phyloP scores from a whole-genome alignment of 148 eudicot species.

The Cornus kousa region DNA sequence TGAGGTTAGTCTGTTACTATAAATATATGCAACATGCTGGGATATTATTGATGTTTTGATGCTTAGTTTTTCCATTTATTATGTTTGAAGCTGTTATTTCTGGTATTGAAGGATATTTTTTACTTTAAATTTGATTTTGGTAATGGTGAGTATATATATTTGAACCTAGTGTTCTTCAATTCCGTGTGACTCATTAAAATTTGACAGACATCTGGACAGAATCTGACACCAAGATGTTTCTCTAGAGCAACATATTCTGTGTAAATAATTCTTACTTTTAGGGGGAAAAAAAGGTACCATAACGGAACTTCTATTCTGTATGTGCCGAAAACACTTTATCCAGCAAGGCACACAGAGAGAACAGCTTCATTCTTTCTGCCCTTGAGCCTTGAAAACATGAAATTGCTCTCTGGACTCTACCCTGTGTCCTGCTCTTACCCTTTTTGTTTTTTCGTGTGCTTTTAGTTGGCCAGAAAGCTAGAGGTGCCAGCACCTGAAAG shows the following conservation, averaged over 20 bases:
- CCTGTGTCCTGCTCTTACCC: too few species aligned
- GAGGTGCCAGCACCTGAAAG: too few species aligned
- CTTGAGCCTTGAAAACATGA: too few species aligned
- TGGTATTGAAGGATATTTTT: neutral
- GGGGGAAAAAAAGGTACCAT: too few species aligned
- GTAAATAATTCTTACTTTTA: neutral
- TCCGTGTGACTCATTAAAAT: neutral
- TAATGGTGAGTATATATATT: neutral
- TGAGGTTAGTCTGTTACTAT: constrained; percentile 52
- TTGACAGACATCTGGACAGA: too few species aligned
- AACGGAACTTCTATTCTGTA: neutral
- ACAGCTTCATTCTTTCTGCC: too few species aligned
- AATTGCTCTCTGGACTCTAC: too few species aligned
- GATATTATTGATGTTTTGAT: neutral
- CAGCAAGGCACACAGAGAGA: neutral
- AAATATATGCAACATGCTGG: neutral
- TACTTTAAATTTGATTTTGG: neutral
- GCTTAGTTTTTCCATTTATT: neutral
- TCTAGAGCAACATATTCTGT: neutral
- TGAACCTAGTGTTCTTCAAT: neutral
- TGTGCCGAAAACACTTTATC: neutral
- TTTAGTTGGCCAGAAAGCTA: too few species aligned
- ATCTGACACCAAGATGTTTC: neutral
- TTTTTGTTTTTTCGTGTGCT: too few species aligned
- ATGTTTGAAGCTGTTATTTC: neutral